Percentiles rank a stretch among this genome's conserved stretches.
phyloP scores from a whole-genome alignment of 2,329 filamentous ascomycete species.

The Cercospora sojina region DNA sequence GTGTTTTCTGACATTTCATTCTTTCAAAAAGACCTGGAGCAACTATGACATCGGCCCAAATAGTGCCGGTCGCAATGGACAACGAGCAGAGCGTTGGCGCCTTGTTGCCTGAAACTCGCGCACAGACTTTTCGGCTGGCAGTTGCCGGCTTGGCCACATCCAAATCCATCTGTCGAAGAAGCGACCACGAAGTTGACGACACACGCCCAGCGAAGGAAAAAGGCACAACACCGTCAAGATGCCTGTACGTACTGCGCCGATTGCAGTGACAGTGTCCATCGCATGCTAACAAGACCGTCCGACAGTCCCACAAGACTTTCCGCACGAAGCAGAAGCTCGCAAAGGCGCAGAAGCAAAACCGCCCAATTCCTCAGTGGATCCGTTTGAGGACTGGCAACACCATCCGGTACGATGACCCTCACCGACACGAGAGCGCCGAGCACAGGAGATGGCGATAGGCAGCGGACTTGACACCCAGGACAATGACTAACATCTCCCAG shows the following conservation, averaged over 20 bases:
- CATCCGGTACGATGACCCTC: conserved; percentile 77
- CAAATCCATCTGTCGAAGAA: conserved; percentile 9
- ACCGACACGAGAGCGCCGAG: background rate
- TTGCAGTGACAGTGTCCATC: background rate
- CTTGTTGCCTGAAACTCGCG: conserved; percentile 2
- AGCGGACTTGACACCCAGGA: background rate
- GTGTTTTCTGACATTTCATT: conserved; percentile 1
- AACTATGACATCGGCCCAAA: conserved; percentile 14
- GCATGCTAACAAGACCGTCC: conserved; percentile 17
- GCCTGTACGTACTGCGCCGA: conserved; percentile 33
- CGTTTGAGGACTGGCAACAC: conserved; percentile 97
- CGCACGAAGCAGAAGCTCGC: conserved; percentile 99
- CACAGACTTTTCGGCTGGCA: conserved; percentile 8
- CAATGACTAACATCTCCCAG: conserved; percentile 50
- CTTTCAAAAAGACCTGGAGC: background rate
- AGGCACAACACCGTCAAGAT: conserved; percentile 34
- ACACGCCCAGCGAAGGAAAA: conserved; percentile 23
- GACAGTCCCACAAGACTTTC: conserved; percentile 99
- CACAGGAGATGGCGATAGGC: background rate
- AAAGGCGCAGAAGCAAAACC: conserved; percentile 99
- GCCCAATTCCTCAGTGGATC: conserved; percentile 99
- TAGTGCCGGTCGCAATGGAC: conserved; percentile 10
- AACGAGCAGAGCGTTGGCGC: background rate
- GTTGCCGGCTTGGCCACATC: conserved; percentile 3
- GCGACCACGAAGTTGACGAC: conserved; percentile 2